These are phyloP conservation scores for Chlamydomonas reinhardtii DNA, from an alignment of 163 green algal species.

Conservation along the genomic window DNA sequence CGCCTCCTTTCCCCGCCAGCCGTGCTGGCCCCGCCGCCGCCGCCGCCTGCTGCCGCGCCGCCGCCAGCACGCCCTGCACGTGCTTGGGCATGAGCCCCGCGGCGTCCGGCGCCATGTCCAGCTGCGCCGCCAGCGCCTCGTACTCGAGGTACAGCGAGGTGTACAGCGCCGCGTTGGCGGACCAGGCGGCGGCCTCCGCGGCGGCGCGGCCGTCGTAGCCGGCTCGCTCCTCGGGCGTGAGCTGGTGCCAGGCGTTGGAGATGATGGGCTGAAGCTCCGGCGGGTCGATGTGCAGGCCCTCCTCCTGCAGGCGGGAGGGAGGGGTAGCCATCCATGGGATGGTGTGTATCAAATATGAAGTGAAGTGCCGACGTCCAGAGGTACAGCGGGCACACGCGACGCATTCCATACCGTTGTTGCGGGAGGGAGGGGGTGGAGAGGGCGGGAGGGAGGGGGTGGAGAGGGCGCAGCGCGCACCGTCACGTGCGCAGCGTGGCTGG, in stretches of 20 bases:
- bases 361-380: too few species aligned
- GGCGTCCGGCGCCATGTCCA: background rate
- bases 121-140: constrained; percentile 6
- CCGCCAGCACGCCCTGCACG: constrained; percentile 6
- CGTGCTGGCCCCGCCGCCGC: background rate
- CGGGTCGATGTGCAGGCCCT: constrained; percentile 38
- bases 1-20: background rate
- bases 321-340: too few species aligned
- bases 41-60: background rate
- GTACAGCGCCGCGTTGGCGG: constrained; percentile 15
- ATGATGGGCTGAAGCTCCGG: constrained; percentile 43
- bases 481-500: too few species aligned
- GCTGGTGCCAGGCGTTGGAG: constrained; percentile 44
- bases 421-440: too few species aligned
- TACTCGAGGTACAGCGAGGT: constrained; percentile 32
- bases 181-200: constrained; percentile 5
- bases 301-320: constrained; percentile 29
- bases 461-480: too few species aligned
- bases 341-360: too few species aligned
- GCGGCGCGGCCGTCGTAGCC: constrained; percentile 33
- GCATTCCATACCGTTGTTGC: too few species aligned
- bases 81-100: constrained; percentile 15
- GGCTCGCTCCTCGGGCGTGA: constrained; percentile 45
- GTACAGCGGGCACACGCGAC: too few species aligned
- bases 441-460: too few species aligned